phyloP scores from a whole-genome alignment of 192 early-diverging fungal species.

The Diversispora epigaea region DNA sequence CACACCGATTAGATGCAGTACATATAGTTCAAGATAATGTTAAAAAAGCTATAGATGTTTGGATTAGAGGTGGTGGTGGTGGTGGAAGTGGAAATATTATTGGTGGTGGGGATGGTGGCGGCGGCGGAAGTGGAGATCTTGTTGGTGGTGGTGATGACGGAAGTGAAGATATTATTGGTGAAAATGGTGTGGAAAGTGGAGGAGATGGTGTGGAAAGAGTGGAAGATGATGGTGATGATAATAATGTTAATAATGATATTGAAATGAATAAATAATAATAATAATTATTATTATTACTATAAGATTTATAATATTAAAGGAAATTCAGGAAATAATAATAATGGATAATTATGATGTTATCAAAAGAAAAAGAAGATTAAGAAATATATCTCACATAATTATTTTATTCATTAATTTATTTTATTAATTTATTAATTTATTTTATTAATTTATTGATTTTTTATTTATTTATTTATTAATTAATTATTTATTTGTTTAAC shows the following conservation, averaged over 20 bases:
- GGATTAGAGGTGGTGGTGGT: slow-evolving; percentile 12
- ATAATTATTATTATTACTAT: too few species aligned
- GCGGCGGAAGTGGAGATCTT: neutral
- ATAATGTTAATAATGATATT: slow-evolving; percentile 1
- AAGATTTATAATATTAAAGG: too few species aligned
- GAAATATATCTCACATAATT: too few species aligned
- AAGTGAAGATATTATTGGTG: neutral
- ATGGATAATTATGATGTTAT: too few species aligned
- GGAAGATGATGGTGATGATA: neutral
- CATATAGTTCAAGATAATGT: slow-evolving; percentile 38
- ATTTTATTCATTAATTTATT: too few species aligned
- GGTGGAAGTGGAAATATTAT: neutral
- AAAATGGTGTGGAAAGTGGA: neutral
- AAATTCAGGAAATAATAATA: too few species aligned
- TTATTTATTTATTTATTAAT: too few species aligned
- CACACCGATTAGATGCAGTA: slow-evolving; percentile 42
- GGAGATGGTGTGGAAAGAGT: neutral
- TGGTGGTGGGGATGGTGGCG: slow-evolving; percentile 1
- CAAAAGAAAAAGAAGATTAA: too few species aligned
- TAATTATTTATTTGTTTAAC: too few species aligned
- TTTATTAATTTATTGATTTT: too few species aligned
- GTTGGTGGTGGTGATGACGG: slow-evolving; percentile 8
- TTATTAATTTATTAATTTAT: too few species aligned
- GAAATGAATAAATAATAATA: neutral
- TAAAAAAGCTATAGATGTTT: slow-evolving; percentile 28